Evolutionary conservation across 2,329 filamentous ascomycete genomes (phyloP).

Genomic region (Verticillium longisporum): DNA sequence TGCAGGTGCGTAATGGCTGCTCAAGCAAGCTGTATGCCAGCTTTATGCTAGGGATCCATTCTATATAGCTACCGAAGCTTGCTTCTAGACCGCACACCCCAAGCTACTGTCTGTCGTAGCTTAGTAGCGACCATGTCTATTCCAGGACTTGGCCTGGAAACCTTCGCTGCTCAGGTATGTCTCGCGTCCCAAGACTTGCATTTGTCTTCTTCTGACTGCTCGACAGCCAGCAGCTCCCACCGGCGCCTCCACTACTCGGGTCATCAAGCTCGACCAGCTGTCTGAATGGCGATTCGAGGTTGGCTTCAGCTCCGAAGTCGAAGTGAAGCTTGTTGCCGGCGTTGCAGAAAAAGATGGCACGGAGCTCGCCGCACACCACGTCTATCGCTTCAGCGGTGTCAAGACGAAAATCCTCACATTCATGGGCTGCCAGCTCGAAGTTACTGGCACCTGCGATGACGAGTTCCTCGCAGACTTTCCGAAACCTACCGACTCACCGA

Average conservation of each 20-base stretch:
- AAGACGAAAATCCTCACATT: slow-evolving; percentile 90
- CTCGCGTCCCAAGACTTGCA: slow-evolving; percentile 13
- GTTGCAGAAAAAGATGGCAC: slow-evolving; percentile 93
- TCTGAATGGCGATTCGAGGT: slow-evolving; percentile 79
- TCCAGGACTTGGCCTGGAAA: slow-evolving; percentile 60
- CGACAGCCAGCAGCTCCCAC: not conserved
- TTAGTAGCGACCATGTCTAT: slow-evolving; percentile 53
- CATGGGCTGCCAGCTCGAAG: slow-evolving; percentile 81
- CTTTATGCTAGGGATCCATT: too few relatives aligned
- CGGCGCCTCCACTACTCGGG: slow-evolving; percentile 21
- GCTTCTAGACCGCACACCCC: not conserved
- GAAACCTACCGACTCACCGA: slow-evolving; percentile 71
- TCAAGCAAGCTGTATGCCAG: too few relatives aligned
- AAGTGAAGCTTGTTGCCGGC: slow-evolving; percentile 63
- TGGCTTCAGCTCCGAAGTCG: slow-evolving; percentile 36
- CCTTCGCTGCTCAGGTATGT: slow-evolving; percentile 48
- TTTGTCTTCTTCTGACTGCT: not conserved
- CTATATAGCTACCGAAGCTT: not conserved
- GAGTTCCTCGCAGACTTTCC: slow-evolving; percentile 54
- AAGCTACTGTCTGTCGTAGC: not conserved
- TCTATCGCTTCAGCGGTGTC: slow-evolving; percentile 73
- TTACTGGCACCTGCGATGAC: slow-evolving; percentile 53
- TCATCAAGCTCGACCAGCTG: slow-evolving; percentile 49
- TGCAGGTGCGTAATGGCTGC: not conserved
- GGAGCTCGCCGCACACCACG: slow-evolving; percentile 74